Base-by-base conservation (phyloP, 169 alveolate genomes). In the Eimeria tenella region DNA sequence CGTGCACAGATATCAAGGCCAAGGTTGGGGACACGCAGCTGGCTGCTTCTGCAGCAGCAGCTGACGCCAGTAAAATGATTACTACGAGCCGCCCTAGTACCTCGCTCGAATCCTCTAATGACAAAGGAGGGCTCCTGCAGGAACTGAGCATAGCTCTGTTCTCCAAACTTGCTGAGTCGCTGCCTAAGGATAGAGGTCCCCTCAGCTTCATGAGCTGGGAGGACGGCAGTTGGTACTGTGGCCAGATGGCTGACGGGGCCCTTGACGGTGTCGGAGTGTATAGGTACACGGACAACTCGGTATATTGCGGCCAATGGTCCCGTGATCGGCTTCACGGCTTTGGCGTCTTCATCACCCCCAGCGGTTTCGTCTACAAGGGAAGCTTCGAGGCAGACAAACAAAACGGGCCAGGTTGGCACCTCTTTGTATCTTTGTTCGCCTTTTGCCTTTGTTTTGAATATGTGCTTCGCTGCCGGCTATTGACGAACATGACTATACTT, bases 241-340 rank as follows among this genome's bases (percentile, higher is more conserved):
- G 95, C 49, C 90, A 91, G 70, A 52, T 91, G 52, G 17, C 77
- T 17, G 91, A 62, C 42, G 91, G 86, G n/a, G 42, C 77, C 52
- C 83, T 91, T 42, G 95, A 91, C 50, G 95, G 95, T 5, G 25
- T 79, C 60, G 95, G 95, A 31, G 83, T 77, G 56, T 91, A 81
- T 92, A 52, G 87, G 52, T 91, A 73, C 52, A 70, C 95, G 50
- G 95, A 91, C 62, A 63, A 63, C 74, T 79, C 95, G 21, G 83
- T 82, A 21, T 91, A 91, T 82, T 71, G 86, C 73, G 95, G 95
- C 7, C 89, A 91, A 63, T 91, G 95, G 95, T 68, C 73, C 53
- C 84, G 71, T 15, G 87, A 91, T 49, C 86, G 74, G 19, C 84
- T 91, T 42, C 91, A 91, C 55, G 95, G 95, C 73, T n/a, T 63